phyloP scores from a whole-genome alignment of 106 monocot genomes.

The Dioscorea alata region DNA sequence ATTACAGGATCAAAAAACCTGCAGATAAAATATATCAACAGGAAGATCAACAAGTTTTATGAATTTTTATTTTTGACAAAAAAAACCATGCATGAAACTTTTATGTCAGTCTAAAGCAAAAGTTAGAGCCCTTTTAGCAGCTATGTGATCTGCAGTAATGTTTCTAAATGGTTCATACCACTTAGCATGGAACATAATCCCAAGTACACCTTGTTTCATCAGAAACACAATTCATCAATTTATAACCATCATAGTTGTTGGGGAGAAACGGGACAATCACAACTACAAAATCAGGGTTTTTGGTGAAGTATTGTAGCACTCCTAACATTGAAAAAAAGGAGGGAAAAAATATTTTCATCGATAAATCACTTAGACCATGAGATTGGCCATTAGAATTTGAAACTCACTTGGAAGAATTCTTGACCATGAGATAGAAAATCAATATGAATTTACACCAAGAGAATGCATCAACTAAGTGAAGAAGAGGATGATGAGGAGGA shows the following conservation, averaged over 20 bases:
- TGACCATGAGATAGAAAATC: slow-evolving; percentile 25
- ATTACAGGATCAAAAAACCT: slow-evolving; percentile 49
- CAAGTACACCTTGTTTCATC: slow-evolving; percentile 34
- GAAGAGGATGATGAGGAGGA: too few relatives aligned
- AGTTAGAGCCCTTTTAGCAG: slow-evolving; percentile 24
- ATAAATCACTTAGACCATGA: background rate
- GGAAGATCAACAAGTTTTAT: background rate
- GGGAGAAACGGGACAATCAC: too few relatives aligned
- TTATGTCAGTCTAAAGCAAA: slow-evolving; percentile 32
- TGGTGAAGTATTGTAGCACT: too few relatives aligned
- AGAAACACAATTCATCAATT: background rate
- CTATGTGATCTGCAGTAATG: slow-evolving; percentile 14
- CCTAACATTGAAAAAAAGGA: slow-evolving; percentile 5
- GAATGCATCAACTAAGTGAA: too few relatives aligned
- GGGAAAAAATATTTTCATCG: background rate
- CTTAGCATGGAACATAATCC: slow-evolving; percentile 20
- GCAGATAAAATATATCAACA: background rate
- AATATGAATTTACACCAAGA: slow-evolving; percentile 16
- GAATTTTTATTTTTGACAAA: background rate
- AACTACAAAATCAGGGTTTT: too few relatives aligned
- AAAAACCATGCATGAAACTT: background rate
- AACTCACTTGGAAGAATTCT: slow-evolving; percentile 22
- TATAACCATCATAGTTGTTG: too few relatives aligned
- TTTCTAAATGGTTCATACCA: slow-evolving; percentile 37
- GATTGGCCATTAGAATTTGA: background rate